A percentile compares a stretch with the other conserved stretches of the same genome.
These are phyloP conservation scores for Jacaranda mimosifolia DNA, from an alignment of 257 asterid genomes.

Conservation along the genomic window DNA sequence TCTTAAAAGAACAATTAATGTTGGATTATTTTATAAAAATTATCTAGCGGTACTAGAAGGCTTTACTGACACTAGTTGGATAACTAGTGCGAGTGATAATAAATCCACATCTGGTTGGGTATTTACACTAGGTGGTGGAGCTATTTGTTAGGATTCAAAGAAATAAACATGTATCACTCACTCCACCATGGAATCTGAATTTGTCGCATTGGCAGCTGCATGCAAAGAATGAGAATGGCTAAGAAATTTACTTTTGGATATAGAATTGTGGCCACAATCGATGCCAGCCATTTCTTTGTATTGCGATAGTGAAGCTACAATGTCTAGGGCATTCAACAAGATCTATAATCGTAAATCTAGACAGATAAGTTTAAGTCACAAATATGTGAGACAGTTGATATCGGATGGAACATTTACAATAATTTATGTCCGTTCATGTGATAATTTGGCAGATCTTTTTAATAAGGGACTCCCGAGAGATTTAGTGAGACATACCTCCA, in stretches of 20 bases:
- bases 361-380: background rate
- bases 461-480: background rate
- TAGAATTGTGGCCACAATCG: background rate
- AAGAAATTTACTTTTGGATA: background rate
- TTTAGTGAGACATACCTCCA: too few species aligned
- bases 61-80: background rate
- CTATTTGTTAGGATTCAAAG: background rate
- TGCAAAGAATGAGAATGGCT: background rate
- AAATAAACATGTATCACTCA: background rate
- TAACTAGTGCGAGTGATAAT: background rate
- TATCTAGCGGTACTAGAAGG: background rate
- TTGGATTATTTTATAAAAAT: background rate
- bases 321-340: background rate
- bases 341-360: background rate
- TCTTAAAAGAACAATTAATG: background rate
- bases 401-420: background rate
- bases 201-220: background rate
- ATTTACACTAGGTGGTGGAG: background rate
- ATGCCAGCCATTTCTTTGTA: background rate
- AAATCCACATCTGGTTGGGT: slow-evolving; percentile 1
- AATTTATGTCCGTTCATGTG: background rate
- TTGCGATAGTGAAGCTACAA: background rate
- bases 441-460: background rate
- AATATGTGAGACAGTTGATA: background rate
- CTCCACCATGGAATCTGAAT: background rate